Evolutionary conservation across 768 basidiomycete genomes (phyloP).

Genomic region (Leccinellum rugosiceps): DNA sequence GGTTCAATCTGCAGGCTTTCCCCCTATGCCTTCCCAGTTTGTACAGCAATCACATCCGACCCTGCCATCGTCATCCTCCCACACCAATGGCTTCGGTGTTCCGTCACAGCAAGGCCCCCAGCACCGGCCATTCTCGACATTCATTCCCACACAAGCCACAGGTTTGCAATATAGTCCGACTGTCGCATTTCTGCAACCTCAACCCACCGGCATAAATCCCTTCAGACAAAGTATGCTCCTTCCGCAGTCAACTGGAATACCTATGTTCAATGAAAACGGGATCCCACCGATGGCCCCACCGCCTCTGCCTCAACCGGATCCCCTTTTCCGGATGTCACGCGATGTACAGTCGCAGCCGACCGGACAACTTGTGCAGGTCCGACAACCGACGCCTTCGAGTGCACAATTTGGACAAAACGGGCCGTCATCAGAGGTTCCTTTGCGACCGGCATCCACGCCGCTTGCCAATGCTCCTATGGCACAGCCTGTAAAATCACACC

Average conservation of each 20-base stretch:
- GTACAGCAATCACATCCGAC: conserved; percentile 16
- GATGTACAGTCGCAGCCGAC: conserved; percentile 14
- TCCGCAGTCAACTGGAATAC: conserved; percentile 60
- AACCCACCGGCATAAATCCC: conserved; percentile 66
- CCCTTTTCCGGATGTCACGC: conserved; percentile 9
- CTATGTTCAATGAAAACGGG: conserved; percentile 38
- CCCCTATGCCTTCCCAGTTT: conserved; percentile 40
- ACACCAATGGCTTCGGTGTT: conserved; percentile 27
- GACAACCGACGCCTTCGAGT: conserved; percentile 7
- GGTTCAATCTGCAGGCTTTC: conserved; percentile 58
- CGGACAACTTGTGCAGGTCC: conserved; percentile 7
- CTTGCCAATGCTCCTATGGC: conserved; percentile 48
- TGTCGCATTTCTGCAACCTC: conserved; percentile 49
- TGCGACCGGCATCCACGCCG: conserved; percentile 74
- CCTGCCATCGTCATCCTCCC: conserved; percentile 10
- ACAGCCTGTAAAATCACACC: conserved; percentile 77
- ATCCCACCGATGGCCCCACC: conserved; percentile 11
- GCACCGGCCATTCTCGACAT: conserved; percentile 53
- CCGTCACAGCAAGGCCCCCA: conserved; percentile 38
- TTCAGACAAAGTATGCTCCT: conserved; percentile 79
- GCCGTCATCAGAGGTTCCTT: conserved; percentile 33
- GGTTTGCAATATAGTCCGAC: conserved; percentile 40
- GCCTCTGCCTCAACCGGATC: conserved; percentile 4
- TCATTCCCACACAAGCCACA: conserved; percentile 54
- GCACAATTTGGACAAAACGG: conserved; percentile 5